Conservation (phyloP, 1,284 basidiomycete species). For the Rhizopogon parksii region DNA sequence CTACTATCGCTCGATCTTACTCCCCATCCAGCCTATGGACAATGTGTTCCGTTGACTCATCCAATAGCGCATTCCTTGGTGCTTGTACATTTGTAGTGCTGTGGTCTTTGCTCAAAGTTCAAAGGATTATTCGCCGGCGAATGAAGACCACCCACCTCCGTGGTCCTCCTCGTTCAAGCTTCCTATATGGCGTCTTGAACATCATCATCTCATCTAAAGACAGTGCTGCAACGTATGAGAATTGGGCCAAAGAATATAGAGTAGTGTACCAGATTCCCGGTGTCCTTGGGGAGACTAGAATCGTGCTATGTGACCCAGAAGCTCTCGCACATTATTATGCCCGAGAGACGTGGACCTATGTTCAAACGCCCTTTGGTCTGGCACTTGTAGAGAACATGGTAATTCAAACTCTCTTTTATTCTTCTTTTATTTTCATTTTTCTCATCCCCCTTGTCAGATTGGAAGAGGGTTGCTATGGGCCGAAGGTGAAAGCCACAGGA, state of each 20-base stretch:
- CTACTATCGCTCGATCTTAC: too few relatives aligned
- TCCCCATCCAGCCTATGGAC: too few relatives aligned
- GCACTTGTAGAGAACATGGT: slow-evolving; percentile 10
- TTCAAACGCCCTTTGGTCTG: slow-evolving; percentile 1
- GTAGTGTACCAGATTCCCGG: slow-evolving; percentile 34
- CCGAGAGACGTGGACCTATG: slow-evolving; percentile 37
- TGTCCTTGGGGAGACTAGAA: slow-evolving; percentile 33
- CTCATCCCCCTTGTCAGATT: slow-evolving; percentile 7
- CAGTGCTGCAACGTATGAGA: slow-evolving; percentile 28
- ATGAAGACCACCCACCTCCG: slow-evolving; percentile 22
- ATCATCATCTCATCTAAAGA: slow-evolving; percentile 25
- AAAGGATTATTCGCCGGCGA: neutral
- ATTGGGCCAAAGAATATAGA: slow-evolving; percentile 43
- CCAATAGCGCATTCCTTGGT: too few relatives aligned
- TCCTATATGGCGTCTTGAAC: slow-evolving; percentile 33
- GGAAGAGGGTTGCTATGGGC: slow-evolving; percentile 16
- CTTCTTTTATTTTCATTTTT: neutral
- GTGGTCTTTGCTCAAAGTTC: neutral
- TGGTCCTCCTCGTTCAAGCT: slow-evolving; percentile 30
- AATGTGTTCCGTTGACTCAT: too few relatives aligned
- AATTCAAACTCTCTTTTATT: slow-evolving; percentile 19
- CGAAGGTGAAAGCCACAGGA: slow-evolving; percentile 15
- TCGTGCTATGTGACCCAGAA: slow-evolving; percentile 48
- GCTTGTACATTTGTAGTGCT: too few relatives aligned
- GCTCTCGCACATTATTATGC: slow-evolving; percentile 49